Evolutionary conservation across 768 basidiomycete genomes (phyloP), one percentile per base, ranked within the genome.

Genomic region (Lyophyllum atratum): DNA sequence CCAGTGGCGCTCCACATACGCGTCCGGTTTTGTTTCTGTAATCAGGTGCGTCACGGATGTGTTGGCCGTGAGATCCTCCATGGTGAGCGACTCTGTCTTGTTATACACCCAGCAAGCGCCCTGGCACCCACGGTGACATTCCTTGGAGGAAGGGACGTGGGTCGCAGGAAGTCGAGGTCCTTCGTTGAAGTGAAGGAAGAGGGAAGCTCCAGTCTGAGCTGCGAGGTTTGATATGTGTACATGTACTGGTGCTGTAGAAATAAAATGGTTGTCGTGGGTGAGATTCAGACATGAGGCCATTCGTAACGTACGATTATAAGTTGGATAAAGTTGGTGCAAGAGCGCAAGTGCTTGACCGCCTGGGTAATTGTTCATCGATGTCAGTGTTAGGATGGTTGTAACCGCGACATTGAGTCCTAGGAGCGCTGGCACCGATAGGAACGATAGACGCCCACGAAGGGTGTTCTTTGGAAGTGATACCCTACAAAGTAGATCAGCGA

Each of bases 131-230:
- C 15, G 25, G n/a, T 39, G 33, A 40, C 54, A 39, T 52, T 60
- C 43, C 59, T 51, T 21, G 48, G 49, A 29, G 33, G 47, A 61
- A 50, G 26, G 28, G 12, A 49, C 64, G 52, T 17, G 56, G 47
- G 42, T 54, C 17, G 60, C 56, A 4, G 66, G 48, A 50, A 75
- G 68, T 51, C 80, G 79, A 1, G 93, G 89, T 0, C 81, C 78
- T 0, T 86, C 72, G 53, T 88, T 76, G 21, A 82, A 78, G 39
- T 92, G 90, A 21, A 86, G 84, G 78, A 98, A 97, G 52, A 95
- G 85, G 0, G 93, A 90, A 2, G 93, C 91, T 2, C 97, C 96
- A 0, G 89, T 93, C 70, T 96, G 95, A 2, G 92, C 87, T 1
- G 92, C 90, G 43, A 93, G 82, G 60, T 95, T 91, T 49, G 85